Base-by-base conservation (phyloP, 2,329 filamentous ascomycete species). In the Xylariaceae sp. region DNA sequence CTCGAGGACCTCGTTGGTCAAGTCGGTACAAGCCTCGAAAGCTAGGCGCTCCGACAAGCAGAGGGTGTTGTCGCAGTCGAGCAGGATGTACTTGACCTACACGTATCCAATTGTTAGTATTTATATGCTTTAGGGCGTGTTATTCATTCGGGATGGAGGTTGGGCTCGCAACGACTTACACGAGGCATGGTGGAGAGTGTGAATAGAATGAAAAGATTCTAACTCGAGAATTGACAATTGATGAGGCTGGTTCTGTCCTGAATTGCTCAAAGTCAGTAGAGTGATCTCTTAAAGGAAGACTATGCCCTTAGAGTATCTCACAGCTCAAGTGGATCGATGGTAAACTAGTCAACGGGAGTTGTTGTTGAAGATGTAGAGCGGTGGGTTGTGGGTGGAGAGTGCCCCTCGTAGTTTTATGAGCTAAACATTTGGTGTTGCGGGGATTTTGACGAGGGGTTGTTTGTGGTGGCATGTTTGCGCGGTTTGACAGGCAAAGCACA, bases 21-120 rank as follows among this genome's bases (percentile, higher is more conserved):
- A 80, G 59, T 89, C 86, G 72, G 88, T 87, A 74, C 88, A 91
- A 60, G 88, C 88, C 76, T 90, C 87, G 71, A 92, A 91, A 71
- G 89, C 89, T 64, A 91, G 78, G 64, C 84, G 83, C 78, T 92
- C 89, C 46, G 88, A 91, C 73, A 90, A 81, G 75, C 89, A 88
- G 70, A 92, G 87, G 61, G 89, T 92, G 80, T 92, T 92, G 81
- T 92, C 78, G 67, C 76, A 79, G 65, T 87, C 84, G 71, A 87
- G 84, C 66, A 87, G 79, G 63, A 87, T 74, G 65, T 84, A 79
- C 55, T 82, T 86, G 72, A 84, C 84, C 83, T 87, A 67, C 47
- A 54, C 14, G 21, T 3, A 21, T 45, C 19, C 16, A 34, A 52
- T 53, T 40, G 54, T 65, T 53, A 65, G 60, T 39, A 56, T 54